These are phyloP conservation scores for Cercospora sesami DNA, from an alignment of 2,329 filamentous ascomycete species.

Conservation along the genomic window DNA sequence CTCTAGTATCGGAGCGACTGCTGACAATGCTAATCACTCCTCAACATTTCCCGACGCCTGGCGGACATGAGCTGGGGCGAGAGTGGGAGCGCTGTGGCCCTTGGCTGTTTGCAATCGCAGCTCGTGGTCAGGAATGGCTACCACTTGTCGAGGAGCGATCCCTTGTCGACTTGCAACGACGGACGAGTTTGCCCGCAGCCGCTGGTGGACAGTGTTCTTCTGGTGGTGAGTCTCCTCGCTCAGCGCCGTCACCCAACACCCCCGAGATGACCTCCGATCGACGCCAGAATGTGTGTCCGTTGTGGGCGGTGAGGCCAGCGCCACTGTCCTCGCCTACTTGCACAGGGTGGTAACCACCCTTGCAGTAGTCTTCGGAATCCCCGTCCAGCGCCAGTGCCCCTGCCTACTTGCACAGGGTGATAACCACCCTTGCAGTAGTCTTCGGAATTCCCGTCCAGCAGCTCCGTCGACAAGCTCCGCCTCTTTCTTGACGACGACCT, in stretches of 20 bases:
- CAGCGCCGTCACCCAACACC: neutral
- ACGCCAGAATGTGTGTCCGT: neutral
- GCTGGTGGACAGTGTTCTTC: neutral
- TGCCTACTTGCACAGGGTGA: neutral
- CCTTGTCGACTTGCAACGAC: neutral
- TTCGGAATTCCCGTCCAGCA: neutral
- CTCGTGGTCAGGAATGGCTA: neutral
- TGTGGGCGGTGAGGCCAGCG: neutral
- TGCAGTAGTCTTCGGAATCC: neutral
- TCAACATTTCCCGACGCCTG: neutral
- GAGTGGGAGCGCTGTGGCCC: neutral
- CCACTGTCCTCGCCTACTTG: neutral
- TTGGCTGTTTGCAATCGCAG: neutral
- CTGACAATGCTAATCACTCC: neutral
- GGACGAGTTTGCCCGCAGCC: neutral
- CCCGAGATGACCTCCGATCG: neutral
- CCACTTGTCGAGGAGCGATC: neutral
- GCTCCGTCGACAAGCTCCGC: neutral
- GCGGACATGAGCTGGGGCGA: neutral
- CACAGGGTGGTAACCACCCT: neutral
- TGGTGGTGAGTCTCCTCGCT: neutral
- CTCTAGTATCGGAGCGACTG: neutral
- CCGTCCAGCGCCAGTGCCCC: neutral
- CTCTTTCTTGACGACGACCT: neutral
- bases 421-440: neutral